Base-by-base conservation (phyloP, 768 basidiomycete species). In the Phaeotremella fagi region DNA sequence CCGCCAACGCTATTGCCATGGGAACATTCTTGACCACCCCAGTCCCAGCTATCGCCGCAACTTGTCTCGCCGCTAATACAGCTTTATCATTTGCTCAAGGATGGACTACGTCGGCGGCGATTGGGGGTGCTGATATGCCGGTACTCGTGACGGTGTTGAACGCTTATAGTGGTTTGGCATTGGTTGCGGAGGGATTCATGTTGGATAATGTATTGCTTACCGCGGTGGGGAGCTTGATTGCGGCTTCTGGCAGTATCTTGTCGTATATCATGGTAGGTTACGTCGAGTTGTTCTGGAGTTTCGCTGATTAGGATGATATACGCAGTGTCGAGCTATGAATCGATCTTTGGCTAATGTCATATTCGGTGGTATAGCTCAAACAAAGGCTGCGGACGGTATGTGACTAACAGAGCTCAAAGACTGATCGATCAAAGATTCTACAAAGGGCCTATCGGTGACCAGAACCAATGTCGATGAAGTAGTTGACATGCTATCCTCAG, bases 121-220 rank as follows among this genome's bases (percentile, higher is more conserved):
- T 91, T 57, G 89, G 89, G 46, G 89, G 89, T 11, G 89, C 89
- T 24, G 89, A 91, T 68, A 91, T 91, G 89, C 89, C 89, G 47
- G 88, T 91, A 27, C 86, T 91, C 3, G 90, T 91, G 43, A 90
- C 88, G 4, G 89, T 91, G 16, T 71, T 91, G 55, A 91, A 91
- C 68, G 88, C 89, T 12, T 91, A 90, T 74, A 88, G 86, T 55
- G 89, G 89, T 20, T 89, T 91, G 61, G 89, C 89, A 16, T 82
- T 91, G 11, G 88, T 91, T 16, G 89, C 89, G 2, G 89, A 91
- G 79, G 89, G 88, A 5, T 88, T 91, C 67, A 91, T 91, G 89
- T 73, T 90, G 59, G 86, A 90, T 63, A 90, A 90, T 66, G 82
- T 87, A 15, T 79, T 90, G 11, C 76, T 90, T 41, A 87, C 87